Base-by-base conservation (phyloP, 2,329 filamentous ascomycete genomes). In the Graphilbum sp. region DNA sequence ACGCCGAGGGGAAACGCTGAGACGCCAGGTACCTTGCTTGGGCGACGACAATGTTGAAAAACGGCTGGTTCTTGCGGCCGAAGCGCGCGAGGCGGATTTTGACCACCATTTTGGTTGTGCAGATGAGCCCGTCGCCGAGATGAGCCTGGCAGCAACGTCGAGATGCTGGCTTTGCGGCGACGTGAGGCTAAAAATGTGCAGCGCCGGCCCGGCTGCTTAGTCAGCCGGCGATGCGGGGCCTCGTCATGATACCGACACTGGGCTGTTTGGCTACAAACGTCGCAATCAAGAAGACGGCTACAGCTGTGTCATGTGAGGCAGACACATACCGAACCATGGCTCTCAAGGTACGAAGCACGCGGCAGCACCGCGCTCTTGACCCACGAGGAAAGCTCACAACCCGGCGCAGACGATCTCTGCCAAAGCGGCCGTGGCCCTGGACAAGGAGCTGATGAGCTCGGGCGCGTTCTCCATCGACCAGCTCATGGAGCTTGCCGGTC, bases 21-120 rank as follows among this genome's bases (percentile, higher is more conserved):
- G n/a, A n/a, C n/a, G n/a, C n/a, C n/a, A 13, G 67, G 47, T 71
- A 92, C 83, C 87, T 78, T 34, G 87, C 87, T 53, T 96, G 88
- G 15, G 86, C 74, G 46, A 98, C 83, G 47, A 96, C 85, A 46
- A 98, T 95, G 64, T 98, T 98, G 70, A 94, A 98, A 51, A 95
- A 80, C 3, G 90, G 88, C n/a, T 73, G 58, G 56, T 93, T 87
- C 47, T 72, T 75, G 58, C 80, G 84, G 55, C 87, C 86, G 58
- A 96, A 94, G 58, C 90, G 87, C 50, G 90, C 83, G 50, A 98
- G 76, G 42, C 90, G 80, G 58, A 98, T 90, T 58, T 82, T 82
- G 52, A 98, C 70, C 45, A 96, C 88, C 90, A 98, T 24, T 5
- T 24, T 24, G 6, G 21, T n/a, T n/a, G n/a, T n/a, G n/a, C n/a